Evolutionary conservation across 139 green algal genomes (phyloP), one percentile per base, ranked within the genome.

Genomic region (Yamagishiella unicocca): DNA sequence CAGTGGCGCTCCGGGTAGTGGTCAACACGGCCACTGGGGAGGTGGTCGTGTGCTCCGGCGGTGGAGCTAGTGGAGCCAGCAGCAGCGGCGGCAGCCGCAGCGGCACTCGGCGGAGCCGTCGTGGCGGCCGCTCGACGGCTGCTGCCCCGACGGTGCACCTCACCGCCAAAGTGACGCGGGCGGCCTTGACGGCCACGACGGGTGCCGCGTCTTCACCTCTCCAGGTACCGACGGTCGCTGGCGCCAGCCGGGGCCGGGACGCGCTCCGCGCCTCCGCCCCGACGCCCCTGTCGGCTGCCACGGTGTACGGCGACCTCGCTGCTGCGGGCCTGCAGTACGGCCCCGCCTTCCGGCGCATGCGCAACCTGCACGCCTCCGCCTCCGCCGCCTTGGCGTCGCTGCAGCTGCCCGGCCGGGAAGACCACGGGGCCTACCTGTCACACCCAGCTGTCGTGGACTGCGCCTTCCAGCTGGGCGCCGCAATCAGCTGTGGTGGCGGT

Each of bases 241-340:
- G 29, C 7, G 45, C 43, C 55, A 45, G 61, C 61, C 37, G 19
- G 33, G 83, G 77, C 68, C 1, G 27, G 0, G 89, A 90, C 9
- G 74, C 86, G 43, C 3, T 31, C 0, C 67, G 89, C 29, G 90
- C 90, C 4, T 21, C 38, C 9, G 88, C 82, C 14, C 76, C 90
- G 24, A 43, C 58, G 64, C 92, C 92, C 0, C 61, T 87, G 19
- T 79, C 87, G 12, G 75, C 88, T 6, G 83, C 93, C 19, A 61
- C 90, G 33, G 79, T 98, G 77, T 98, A 98, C 90, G 46, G 88
- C 33, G 90, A 95, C 64, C 91, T 98, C 80, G 79, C 89, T 17
- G 90, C 93, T 33, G 91, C 91, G 17, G 96, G 95, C 1, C 89
- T 98, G 90, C 93, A 96, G 90, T 98, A 98, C 83, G 96, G 96